phyloP scores from a whole-genome alignment of 306 rosid genomes.

The Gastrolobium bilobum region DNA sequence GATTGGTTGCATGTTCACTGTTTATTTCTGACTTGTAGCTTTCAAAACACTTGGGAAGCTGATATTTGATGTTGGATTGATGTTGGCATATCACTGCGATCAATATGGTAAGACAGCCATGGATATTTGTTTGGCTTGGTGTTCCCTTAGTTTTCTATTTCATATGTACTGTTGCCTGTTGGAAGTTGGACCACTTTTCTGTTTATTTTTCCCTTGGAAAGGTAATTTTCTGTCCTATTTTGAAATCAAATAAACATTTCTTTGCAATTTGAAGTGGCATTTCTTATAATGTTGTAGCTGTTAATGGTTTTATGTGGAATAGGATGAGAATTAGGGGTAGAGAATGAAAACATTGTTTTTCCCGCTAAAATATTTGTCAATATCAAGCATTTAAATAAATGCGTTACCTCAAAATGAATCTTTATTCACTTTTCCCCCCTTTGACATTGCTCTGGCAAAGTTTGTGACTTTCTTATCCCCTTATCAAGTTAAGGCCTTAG shows the following conservation, averaged over 20 bases:
- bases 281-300: conserved; percentile 17
- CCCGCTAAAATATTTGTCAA: not conserved
- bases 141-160: conserved; percentile 33
- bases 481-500: conserved; percentile 9
- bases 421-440: not conserved
- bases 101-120: conserved; percentile 72
- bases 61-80: conserved; percentile 89
- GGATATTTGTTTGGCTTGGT: conserved; percentile 4
- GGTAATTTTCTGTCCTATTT: not conserved
- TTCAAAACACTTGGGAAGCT: conserved; percentile 94
- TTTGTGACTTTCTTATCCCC: conserved; percentile 11
- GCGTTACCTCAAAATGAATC: conserved; percentile 9
- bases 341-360: conserved; percentile 22
- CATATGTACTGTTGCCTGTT: not conserved
- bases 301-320: conserved; percentile 10
- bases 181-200: conserved; percentile 28
- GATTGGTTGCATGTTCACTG: conserved; percentile 44
- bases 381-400: not conserved
- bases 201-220: not conserved
- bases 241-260: conserved; percentile 8
- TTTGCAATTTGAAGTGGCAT: conserved; percentile 32
- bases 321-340: conserved; percentile 27
- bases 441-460: conserved; percentile 10
- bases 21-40: conserved; percentile 61
- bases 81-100: conserved; percentile 94